Evolutionary conservation across 495 filamentous ascomycete genomes (phyloP), one percentile per base, ranked within the genome.

Genomic region (Schizothecium vesticola): DNA sequence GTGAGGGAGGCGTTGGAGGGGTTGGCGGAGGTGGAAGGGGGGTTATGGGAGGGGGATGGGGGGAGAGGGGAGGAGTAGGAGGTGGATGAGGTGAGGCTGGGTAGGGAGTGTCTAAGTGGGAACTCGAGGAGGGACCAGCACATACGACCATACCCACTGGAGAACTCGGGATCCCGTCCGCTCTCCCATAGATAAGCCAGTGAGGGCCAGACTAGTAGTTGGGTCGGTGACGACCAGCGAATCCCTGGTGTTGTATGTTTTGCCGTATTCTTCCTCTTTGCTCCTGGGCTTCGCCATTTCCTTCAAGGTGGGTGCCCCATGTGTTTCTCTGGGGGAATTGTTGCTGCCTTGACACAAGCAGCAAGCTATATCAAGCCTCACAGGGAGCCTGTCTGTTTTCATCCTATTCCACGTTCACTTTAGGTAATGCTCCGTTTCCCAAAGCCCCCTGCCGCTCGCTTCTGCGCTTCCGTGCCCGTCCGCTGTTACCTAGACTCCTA

Each of bases 111-210:
- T 11, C 22, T 26, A 3, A 11, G 57, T 1, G 22, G 16, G 1
- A 31, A 61, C 26, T 26, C 11, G 4, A 19, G 12, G 10, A 28
- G 10, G 13, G 4, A 7, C 9, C 36, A 60, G 21, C 70, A 78
- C 76, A 78, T 83, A 80, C 80, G 80, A 80, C 81, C 81, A 82
- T 76, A 81, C 64, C 74, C 73, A 73, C 55, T 73, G 69, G 80
- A 82, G 67, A 76, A 78, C 71, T 77, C 78, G 80, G 80, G 75
- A 80, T 80, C 81, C 82, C 80, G 81, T 83, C 79, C 78, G 82
- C 78, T 83, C 81, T 80, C 74, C 80, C 80, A 73, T 81, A 79
- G 76, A 76, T 74, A 79, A 80, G 74, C 75, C 61, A 68, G 65
- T 69, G 60, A 70, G 55, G 36, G 68, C 68, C 59, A 64, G 76